Evolutionary conservation across 1,284 basidiomycete species (phyloP).

Genomic region (Irpex sp.): DNA sequence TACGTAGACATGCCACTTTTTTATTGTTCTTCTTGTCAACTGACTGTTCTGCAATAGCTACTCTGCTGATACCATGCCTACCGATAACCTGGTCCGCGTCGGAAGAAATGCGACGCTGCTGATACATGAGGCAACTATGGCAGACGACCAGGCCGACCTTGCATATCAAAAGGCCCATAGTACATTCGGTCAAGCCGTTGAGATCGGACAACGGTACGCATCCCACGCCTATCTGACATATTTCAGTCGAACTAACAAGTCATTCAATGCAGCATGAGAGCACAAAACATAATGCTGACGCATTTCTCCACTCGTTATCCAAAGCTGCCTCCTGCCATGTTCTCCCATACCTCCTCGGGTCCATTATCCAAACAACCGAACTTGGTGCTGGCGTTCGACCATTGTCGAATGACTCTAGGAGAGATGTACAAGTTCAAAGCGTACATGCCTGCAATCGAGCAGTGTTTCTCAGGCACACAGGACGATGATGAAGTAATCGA

Average conservation of each 20-base stretch:
- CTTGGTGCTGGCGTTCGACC: conserved; percentile 82
- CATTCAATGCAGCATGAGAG: conserved; percentile 63
- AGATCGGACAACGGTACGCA: conserved; percentile 64
- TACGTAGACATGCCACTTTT: conserved; percentile 36
- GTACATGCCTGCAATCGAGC: conserved; percentile 72
- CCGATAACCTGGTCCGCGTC: conserved; percentile 61
- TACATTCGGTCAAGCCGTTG: conserved; percentile 86
- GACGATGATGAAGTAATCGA: conserved; percentile 43
- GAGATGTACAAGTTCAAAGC: conserved; percentile 80
- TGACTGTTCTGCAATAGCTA: conserved; percentile 38
- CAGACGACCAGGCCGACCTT: conserved; percentile 69
- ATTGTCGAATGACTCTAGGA: conserved; percentile 66
- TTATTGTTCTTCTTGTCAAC: conserved; percentile 6
- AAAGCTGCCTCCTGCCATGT: conserved; percentile 48
- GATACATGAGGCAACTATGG: conserved; percentile 94
- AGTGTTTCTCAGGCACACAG: conserved; percentile 56
- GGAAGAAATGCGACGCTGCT: conserved; percentile 75
- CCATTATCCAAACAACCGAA: conserved; percentile 21
- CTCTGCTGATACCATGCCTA: conserved; percentile 89
- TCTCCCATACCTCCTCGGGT: conserved; percentile 11
- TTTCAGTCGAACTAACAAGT: not conserved
- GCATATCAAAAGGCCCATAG: conserved; percentile 83
- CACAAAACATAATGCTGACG: conserved; percentile 81
- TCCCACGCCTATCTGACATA: not conserved
- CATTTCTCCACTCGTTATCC: conserved; percentile 97